A percentile compares a stretch with the other conserved stretches of the same genome.
Conservation (phyloP, 495 filamentous ascomycete genomes). For the Stereocaulon alpinum region DNA sequence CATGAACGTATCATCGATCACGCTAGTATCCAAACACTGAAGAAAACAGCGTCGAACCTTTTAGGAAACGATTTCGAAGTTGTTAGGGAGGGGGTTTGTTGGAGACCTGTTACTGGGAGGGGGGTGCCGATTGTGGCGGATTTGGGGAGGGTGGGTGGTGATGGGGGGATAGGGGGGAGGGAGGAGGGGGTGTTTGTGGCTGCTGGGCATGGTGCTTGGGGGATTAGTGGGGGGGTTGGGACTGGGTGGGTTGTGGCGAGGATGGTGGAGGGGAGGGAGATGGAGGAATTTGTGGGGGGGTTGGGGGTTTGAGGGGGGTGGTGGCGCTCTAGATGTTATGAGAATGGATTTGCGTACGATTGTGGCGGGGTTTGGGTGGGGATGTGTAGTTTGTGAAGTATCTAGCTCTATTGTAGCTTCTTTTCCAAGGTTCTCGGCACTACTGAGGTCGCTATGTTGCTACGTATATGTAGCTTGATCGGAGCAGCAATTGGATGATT, state of each 20-base stretch:
- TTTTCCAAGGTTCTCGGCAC: too few relatives aligned
- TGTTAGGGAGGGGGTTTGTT: constrained; percentile 57
- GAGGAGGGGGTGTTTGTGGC: constrained; percentile 57
- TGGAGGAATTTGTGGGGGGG: constrained; percentile 40
- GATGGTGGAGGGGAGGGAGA: constrained; percentile 43
- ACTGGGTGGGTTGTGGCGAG: constrained; percentile 58
- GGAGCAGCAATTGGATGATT: too few relatives aligned
- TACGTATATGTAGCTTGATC: too few relatives aligned
- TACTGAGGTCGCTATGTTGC: too few relatives aligned
- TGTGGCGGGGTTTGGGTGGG: too few relatives aligned
- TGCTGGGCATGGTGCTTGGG: constrained; percentile 67
- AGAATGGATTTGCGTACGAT: too few relatives aligned
- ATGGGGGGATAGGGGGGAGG: background rate
- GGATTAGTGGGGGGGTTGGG: constrained; percentile 50
- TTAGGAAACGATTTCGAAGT: constrained; percentile 55
- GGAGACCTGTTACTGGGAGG: constrained; percentile 53
- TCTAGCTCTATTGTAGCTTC: too few relatives aligned
- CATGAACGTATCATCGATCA: constrained; percentile 37
- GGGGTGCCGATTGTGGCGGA: constrained; percentile 52
- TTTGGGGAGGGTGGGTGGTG: constrained; percentile 34
- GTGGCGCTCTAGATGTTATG: background rate
- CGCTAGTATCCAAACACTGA: constrained; percentile 40
- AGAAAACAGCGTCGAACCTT: constrained; percentile 43
- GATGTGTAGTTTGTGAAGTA: too few relatives aligned
- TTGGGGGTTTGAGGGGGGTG: constrained; percentile 23